Percentiles rank a stretch among this genome's conserved stretches.
phyloP scores from a whole-genome alignment of 129 eudicot species.

The Escallonia herrerae region DNA sequence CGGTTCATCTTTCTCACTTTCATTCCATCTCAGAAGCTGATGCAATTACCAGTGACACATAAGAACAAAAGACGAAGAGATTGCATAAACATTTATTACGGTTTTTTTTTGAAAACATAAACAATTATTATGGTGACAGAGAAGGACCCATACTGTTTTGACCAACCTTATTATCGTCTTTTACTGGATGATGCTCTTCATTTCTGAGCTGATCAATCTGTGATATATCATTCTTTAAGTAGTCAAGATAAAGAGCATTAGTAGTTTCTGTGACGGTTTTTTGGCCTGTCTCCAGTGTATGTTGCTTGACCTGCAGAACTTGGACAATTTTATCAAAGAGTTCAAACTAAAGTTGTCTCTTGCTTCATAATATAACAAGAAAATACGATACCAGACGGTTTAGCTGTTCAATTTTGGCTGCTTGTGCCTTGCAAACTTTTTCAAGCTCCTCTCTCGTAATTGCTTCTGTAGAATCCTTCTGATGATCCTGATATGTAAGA shows the following conservation, averaged over 20 bases:
- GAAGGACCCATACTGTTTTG: no score
- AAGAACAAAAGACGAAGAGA: neutral
- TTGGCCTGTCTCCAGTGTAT: constrained; percentile 27
- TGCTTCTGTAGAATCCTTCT: constrained; percentile 28
- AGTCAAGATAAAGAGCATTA: constrained; percentile 10
- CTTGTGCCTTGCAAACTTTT: constrained; percentile 64
- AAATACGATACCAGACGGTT: constrained; percentile 46
- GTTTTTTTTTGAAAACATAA: no score
- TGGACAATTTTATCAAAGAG: neutral
- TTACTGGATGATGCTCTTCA: constrained; percentile 6
- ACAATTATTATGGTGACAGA: no score
- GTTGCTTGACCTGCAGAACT: constrained; percentile 52
- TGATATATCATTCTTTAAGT: constrained; percentile 24
- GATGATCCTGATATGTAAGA: constrained; percentile 27
- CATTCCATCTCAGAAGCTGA: constrained; percentile 59
- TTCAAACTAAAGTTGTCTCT: neutral
- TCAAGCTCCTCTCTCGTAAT: constrained; percentile 58
- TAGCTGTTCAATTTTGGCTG: constrained; percentile 77
- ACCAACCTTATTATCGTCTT: constrained; percentile 38
- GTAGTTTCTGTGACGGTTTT: neutral
- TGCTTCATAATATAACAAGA: neutral
- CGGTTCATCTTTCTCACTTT: constrained; percentile 30
- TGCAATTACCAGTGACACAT: constrained; percentile 3
- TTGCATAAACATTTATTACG: neutral
- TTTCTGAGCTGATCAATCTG: constrained; percentile 33